Conservation (phyloP, 73 alveolate genomes). For the Tetrahymena borealis region DNA sequence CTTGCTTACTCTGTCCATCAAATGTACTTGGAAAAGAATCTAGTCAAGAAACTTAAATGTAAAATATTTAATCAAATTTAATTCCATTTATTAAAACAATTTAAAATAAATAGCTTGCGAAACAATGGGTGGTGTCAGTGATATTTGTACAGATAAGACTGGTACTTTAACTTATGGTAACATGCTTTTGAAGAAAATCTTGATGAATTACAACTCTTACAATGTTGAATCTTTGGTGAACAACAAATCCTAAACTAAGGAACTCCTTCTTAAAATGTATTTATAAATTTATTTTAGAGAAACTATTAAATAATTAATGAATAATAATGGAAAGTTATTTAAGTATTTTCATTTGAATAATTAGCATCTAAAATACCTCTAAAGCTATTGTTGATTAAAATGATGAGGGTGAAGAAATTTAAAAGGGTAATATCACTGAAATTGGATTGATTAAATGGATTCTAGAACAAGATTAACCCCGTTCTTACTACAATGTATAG, state of each 20-base stretch:
- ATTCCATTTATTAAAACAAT: not conserved
- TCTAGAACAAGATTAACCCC: constrained; percentile 19
- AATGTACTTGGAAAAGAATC: constrained; percentile 61
- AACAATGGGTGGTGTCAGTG: constrained; percentile 89
- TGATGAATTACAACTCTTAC: not conserved
- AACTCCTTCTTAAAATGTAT: not conserved
- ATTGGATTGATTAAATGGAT: constrained; percentile 39
- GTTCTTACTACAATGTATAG: not conserved
- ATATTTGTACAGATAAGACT: constrained; percentile 81
- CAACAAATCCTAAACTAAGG: not conserved
- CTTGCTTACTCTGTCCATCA: constrained; percentile 62
- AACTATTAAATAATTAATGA: too few species aligned
- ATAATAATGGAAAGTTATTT: too few species aligned
- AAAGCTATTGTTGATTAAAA: constrained; percentile 29
- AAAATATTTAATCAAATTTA: constrained; percentile 38
- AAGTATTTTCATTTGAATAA: not conserved
- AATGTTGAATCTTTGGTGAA: not conserved
- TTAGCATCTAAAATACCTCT: constrained; percentile 20
- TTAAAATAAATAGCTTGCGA: constrained; percentile 55
- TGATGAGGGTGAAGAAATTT: constrained; percentile 19
- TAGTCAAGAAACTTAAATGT: constrained; percentile 46
- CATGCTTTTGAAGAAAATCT: constrained; percentile 23
- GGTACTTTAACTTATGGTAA: constrained; percentile 75
- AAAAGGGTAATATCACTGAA: constrained; percentile 55
- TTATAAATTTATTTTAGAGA: too few species aligned